These are phyloP conservation scores for Niveomyces coronatus DNA, from an alignment of 2,329 filamentous ascomycete species.

Conservation along the genomic window DNA sequence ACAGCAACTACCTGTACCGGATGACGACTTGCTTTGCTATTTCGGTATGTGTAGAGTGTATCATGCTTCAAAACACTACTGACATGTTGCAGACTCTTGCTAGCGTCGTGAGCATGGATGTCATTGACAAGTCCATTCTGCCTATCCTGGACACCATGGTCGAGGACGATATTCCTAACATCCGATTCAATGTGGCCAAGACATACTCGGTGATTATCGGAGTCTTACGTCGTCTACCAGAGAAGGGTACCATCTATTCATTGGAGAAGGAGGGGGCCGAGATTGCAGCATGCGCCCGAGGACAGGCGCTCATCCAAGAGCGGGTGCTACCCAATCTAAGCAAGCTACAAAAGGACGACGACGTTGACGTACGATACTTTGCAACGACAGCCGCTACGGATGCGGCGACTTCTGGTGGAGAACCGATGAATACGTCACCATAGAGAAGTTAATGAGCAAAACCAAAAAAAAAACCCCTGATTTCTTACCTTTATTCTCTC, in stretches of 20 bases:
- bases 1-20: conserved; percentile 97
- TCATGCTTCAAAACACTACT: conserved; percentile 11
- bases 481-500: too few species aligned
- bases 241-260: conserved; percentile 75
- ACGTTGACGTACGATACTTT: conserved; percentile 97
- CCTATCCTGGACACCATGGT: conserved; percentile 95
- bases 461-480: conserved; percentile 12
- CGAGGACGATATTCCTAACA: conserved; percentile 92
- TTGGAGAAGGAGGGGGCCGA: conserved; percentile 67
- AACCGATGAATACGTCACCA: conserved; percentile 57
- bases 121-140: conserved; percentile 86
- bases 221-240: conserved; percentile 83
- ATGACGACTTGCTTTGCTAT: conserved; percentile 99
- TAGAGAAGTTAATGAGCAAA: conserved; percentile 34
- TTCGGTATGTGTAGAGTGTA: conserved; percentile 55
- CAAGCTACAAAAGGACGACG: conserved; percentile 93
- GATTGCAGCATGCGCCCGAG: conserved; percentile 55
- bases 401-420: conserved; percentile 38
- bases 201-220: conserved; percentile 86
- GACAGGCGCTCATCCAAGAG: conserved; percentile 72
- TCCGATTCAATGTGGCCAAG: conserved; percentile 98
- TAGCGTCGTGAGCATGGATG: conserved; percentile 82
- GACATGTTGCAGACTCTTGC: conserved; percentile 63
- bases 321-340: conserved; percentile 82
- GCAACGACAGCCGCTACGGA: conserved; percentile 75